Evolutionary conservation across 148 eudicot species (phyloP), one percentile per base, ranked within the genome.

Genomic region (Salicornia ramosissima): DNA sequence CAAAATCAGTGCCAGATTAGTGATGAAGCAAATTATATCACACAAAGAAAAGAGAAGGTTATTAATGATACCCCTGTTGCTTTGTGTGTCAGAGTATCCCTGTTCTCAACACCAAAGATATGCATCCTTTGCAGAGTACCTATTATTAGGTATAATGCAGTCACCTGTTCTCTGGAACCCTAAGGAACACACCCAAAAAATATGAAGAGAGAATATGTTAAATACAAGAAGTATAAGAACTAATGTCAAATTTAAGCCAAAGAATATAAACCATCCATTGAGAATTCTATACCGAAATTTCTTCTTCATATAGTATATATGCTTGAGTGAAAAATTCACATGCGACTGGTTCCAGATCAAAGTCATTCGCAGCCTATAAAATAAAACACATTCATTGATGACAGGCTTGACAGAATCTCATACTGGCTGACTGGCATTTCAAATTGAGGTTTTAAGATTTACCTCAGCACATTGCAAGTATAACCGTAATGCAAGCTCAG

Each of bases 251-350:
- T 28, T 56, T 57, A 22, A 45, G 59, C 12, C 22, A 24, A 68
- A 50, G 50, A 54, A 67, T 26, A 49, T 4, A 34, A 29, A 24
- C 30, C 58, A 61, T 52, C 47, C 58, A 65, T 54, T 15, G 18
- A 50, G 18, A 62, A 30, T 14, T 55, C 58, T 71, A 68, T 86
- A 91, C 99, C 89, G 97, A 82, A 64, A 90, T 85, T 89, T 94
- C 99, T 83, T 94, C 99, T 80, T 94, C 99, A 39, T 94, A 94
- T 66, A 94, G 80, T 76, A 94, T 88, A 78, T 88, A 94, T 63
- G 99, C 99, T 77, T 94, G 99, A 72, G 99, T 94, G 78, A 94
- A 94, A 72, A 94, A 94, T 77, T 94, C 99, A 76, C 92, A 94
- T 40, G 99, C 99, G 22, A 91, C 93, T 72, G 96, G 99, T 74